A percentile compares a stretch with the other conserved stretches of the same genome.
phyloP scores from a whole-genome alignment of 2,329 filamentous ascomycete species.

The Colletotrichum sp. region DNA sequence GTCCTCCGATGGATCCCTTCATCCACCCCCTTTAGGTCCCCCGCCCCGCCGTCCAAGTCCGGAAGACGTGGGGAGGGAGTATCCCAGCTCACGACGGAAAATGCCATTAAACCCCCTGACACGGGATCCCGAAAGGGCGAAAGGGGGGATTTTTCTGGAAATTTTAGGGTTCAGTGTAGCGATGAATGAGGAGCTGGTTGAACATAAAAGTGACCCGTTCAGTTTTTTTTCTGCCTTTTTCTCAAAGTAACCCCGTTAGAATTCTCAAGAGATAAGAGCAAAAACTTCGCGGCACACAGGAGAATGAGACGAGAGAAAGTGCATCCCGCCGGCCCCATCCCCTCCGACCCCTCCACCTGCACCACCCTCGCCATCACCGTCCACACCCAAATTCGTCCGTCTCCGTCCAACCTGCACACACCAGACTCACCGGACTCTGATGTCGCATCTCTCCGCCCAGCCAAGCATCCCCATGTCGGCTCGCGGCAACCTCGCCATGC shows the following conservation, averaged over 20 bases:
- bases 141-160: neutral
- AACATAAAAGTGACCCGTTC: neutral
- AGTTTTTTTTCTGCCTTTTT: neutral
- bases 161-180: neutral
- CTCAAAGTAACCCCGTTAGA: neutral
- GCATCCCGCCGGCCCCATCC: neutral
- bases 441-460: neutral
- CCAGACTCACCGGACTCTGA: neutral
- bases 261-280: neutral
- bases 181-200: neutral
- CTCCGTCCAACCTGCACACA: neutral
- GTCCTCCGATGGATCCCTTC: neutral
- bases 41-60: neutral
- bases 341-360: neutral
- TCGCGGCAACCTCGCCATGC: neutral
- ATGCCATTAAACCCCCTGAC: neutral
- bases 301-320: neutral
- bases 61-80: neutral
- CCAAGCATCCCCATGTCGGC: slow-evolving; percentile 10
- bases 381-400: neutral
- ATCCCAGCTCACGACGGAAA: neutral
- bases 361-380: neutral
- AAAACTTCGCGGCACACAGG: neutral
- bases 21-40: neutral
- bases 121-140: neutral